A percentile compares a stretch with the other conserved stretches of the same genome.
Conservation (phyloP, 1,139 yeast species). For the Saccharomyces hybrid region DNA sequence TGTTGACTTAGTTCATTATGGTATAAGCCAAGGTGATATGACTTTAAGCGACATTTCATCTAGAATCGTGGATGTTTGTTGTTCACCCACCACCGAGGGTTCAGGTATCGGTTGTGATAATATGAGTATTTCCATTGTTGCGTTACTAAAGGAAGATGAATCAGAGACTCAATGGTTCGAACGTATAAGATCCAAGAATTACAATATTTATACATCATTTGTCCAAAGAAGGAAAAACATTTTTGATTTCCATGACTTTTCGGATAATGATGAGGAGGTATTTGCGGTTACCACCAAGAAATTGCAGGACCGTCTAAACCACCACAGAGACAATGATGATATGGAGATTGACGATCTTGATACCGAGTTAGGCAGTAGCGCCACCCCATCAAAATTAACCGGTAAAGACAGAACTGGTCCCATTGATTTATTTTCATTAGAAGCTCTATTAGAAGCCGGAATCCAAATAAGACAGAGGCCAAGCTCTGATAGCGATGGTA, state of each 20-base stretch:
- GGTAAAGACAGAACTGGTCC: constrained; percentile 8
- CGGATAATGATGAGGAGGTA: constrained; percentile 30
- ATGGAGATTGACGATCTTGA: constrained; percentile 20
- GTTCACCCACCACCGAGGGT: constrained; percentile 90
- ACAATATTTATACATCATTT: constrained; percentile 42
- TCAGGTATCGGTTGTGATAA: constrained; percentile 97
- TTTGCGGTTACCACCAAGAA: constrained; percentile 24
- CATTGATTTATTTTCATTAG: constrained; percentile 25
- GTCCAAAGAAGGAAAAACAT: constrained; percentile 32
- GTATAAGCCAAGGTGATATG: constrained; percentile 59
- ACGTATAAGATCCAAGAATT: constrained; percentile 52
- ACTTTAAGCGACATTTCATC: constrained; percentile 72
- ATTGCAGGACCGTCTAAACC: constrained; percentile 15
- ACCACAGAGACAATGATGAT: constrained; percentile 11
- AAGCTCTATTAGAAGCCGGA: constrained; percentile 29
- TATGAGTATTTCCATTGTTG: constrained; percentile 91
- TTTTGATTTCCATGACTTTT: constrained; percentile 33
- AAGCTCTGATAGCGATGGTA: constrained; percentile 6
- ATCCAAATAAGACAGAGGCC: constrained; percentile 26
- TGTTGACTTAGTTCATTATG: constrained; percentile 89
- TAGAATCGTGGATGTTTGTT: constrained; percentile 85
- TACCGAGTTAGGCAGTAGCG: constrained; percentile 5
- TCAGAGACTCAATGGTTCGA: constrained; percentile 83
- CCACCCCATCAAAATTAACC: background rate
- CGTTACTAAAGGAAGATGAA: constrained; percentile 62